Evolutionary conservation across 208 protist genomes (phyloP), one percentile per base, ranked within the genome.

Genomic region (Leishmania tropica): DNA sequence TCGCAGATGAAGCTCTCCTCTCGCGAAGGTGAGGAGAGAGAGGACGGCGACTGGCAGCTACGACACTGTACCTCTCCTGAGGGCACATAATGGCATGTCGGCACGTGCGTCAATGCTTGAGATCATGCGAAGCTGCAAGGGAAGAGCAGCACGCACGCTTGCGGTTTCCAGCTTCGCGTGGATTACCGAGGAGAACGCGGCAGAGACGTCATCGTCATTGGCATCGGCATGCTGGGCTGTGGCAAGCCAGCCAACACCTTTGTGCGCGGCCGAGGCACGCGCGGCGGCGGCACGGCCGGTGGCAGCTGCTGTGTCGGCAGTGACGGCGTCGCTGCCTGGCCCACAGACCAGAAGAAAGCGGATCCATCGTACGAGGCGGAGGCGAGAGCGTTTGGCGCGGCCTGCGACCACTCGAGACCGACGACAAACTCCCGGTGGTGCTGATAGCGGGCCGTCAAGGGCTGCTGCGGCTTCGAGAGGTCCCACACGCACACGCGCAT

Each of bases 381-480:
- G 70, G 87, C 90, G 48, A 98, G 56, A 31, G 87, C 76, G 81
- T 93, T 93, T 11, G 94, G 92, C 24, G 83, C 83, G 47, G 86
- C 88, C 54, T 81, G 80, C 37, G 92, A 97, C 95, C 95, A 98
- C 76, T 98, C 92, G 35, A 96, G 87, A 10, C 95, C 95, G 21
- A 96, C 88, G 19, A 96, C 95, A 62, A 98, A 98, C 89, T 98
- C 95, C 28, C 92, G 88, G 80, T 98, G 95, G 37, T 97, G 95
- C 82, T 92, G 87, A 84, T 97, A 98, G 83, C 94, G 94, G 37
- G 78, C 89, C 5, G 85, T 76, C 73, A 98, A 88, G 64, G 95
- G 95, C 15, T 90, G 88, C 87, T 96, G 92, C 56, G 92, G 92
- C 77, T 92, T 88, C 79, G 89, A 88, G 51, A 97, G 88, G 80